Evolutionary conservation across 208 protist species (phyloP), one percentile per base, ranked within the genome.

Genomic region (Angomonas desouzai): DNA sequence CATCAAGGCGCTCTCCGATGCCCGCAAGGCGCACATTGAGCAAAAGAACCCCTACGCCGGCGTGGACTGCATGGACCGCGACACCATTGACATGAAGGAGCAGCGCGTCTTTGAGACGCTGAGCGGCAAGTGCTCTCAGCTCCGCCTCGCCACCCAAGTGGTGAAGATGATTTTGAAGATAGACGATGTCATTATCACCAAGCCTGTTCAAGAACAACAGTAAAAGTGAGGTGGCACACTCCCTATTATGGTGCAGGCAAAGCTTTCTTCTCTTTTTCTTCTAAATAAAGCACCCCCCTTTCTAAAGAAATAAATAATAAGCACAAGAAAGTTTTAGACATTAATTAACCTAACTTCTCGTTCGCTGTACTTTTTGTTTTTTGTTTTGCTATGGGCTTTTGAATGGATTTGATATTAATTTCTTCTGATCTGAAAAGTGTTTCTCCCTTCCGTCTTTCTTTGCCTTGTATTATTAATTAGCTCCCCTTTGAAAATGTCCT

Each of bases 141-240:
- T 99, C 32, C 81, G 98, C 33, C 88, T 99, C 0, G 99, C 99
- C 9, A 99, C 98, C 47, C 98, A 99, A 79, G 97, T 99, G 11
- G 98, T 99, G 55, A 99, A 99, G 81, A 99, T 99, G 99, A 99
- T 99, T 65, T 84, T 99, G 20, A 99, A 99, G 91, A 99, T 99
- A 45, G 99, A 99, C 83, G 98, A 99, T 79, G 95, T 99, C 34
- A 99, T 99, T 48, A 72, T 92, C n/a, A 92, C 87, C 29, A 80
- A 93, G 68, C 76, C 89, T 2, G 78, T 85, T 2, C 83, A 93
- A 70, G 59, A 89, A 64, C 74, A 89, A 70, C 74, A 91, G 72
- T 58, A 67, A 48, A 22, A 67, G 48, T 2, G 25, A 59, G 28
- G 23, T 36, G 28, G 30, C 9, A 23, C 9, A 22, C 51, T 23